Evolutionary conservation across 306 rosid genomes (phyloP).

Genomic region (Lotus japonicus): DNA sequence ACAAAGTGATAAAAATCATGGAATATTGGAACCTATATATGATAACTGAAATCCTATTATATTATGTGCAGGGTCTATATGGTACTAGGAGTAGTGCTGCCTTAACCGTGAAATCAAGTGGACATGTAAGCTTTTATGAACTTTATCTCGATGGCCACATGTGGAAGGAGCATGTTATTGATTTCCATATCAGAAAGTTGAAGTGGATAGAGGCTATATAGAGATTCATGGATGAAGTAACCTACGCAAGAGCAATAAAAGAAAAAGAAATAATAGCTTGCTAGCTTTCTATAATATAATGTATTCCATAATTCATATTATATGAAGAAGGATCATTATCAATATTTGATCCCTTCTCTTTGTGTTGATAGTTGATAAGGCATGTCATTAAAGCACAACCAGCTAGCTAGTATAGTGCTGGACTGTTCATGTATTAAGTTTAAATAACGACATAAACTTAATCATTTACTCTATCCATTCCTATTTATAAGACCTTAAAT

Average conservation of each 20-base stretch:
- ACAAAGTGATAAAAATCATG: background rate
- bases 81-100: slow-evolving; percentile 63
- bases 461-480: no score
- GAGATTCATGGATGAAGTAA: background rate
- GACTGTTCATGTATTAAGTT: no score
- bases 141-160: slow-evolving; percentile 22
- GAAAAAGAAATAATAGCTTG: background rate
- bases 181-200: slow-evolving; percentile 30
- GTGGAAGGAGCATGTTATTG: slow-evolving; percentile 50
- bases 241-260: background rate
- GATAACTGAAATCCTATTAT: background rate
- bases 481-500: no score
- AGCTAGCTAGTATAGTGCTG: no score
- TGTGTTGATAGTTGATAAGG: no score
- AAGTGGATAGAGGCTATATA: background rate
- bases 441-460: no score
- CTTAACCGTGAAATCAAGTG: slow-evolving; percentile 32
- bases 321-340: background rate
- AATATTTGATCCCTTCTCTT: background rate
- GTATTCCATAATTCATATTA: background rate
- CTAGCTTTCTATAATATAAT: background rate
- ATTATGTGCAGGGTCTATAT: slow-evolving; percentile 37
- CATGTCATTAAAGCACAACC: no score
- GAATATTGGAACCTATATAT: background rate
- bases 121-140: slow-evolving; percentile 41